Percentiles rank a stretch among this genome's conserved stretches.
Evolutionary conservation across 1,284 basidiomycete genomes (phyloP).

Genomic region (Boletus mariae): DNA sequence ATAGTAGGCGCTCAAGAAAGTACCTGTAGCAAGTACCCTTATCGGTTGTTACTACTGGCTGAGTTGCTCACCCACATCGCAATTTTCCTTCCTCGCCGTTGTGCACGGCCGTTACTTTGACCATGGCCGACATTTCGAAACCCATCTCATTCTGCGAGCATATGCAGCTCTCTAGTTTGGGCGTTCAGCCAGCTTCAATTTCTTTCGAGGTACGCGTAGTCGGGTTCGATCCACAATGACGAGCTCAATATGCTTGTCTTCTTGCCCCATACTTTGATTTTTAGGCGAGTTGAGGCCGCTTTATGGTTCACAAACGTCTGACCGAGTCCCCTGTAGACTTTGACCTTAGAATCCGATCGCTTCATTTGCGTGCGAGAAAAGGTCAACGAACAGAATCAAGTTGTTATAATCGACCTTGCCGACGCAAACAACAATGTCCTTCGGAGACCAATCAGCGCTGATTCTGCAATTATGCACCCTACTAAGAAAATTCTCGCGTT

Average conservation of each 20-base stretch:
- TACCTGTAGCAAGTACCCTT: constrained; percentile 9
- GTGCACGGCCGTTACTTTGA: constrained; percentile 13
- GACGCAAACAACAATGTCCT: constrained; percentile 97
- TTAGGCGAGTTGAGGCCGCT: constrained; percentile 17
- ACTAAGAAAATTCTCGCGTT: constrained; percentile 96
- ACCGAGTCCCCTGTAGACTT: constrained; percentile 46
- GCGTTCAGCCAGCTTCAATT: constrained; percentile 94
- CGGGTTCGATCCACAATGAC: constrained; percentile 33
- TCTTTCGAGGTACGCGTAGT: constrained; percentile 81
- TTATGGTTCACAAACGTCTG: constrained; percentile 5
- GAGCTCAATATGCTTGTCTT: constrained; percentile 26
- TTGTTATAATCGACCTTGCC: constrained; percentile 94
- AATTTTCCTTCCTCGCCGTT: constrained; percentile 14
- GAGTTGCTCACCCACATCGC: constrained; percentile 17
- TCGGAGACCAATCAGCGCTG: constrained; percentile 93
- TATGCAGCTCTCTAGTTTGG: constrained; percentile 92
- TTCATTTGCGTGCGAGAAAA: constrained; percentile 94
- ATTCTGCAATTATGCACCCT: constrained; percentile 99
- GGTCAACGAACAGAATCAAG: constrained; percentile 89
- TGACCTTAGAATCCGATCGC: constrained; percentile 95
- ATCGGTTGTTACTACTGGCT: constrained; percentile 7
- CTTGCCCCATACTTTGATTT: constrained; percentile 1
- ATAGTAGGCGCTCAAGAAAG: no score
- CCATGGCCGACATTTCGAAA: constrained; percentile 53
- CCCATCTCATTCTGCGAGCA: constrained; percentile 84